These are phyloP conservation scores for Leishmania martiniquensis DNA, from an alignment of 208 protist species.

Conservation along the genomic window DNA sequence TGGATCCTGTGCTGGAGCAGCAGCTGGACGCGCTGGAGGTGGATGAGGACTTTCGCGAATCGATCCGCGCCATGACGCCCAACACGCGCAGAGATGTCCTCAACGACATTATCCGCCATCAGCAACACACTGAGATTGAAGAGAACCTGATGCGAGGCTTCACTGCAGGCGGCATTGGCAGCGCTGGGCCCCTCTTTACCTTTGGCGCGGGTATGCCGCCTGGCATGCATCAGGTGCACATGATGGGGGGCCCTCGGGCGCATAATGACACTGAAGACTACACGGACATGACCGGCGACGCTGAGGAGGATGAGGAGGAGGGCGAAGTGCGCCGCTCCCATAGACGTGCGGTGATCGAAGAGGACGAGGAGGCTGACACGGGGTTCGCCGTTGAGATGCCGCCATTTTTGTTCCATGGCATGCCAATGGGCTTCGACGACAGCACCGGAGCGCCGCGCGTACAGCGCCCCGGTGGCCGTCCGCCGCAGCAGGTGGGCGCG, in stretches of 20 bases:
- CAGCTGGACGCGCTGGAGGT: constrained; percentile 53
- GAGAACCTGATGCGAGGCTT: constrained; percentile 10
- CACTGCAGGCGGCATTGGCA: neutral
- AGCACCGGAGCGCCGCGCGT: neutral
- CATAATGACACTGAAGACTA: neutral
- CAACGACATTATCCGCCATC: constrained; percentile 74
- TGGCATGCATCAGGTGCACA: neutral
- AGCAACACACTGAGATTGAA: constrained; percentile 22
- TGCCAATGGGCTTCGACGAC: neutral
- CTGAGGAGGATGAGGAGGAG: constrained; percentile 18
- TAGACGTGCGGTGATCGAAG: constrained; percentile 4
- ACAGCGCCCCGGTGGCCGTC: neutral
- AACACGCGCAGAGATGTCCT: constrained; percentile 70
- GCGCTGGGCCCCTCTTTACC: neutral
- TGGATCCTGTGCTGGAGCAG: constrained; percentile 51
- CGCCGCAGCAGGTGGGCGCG: neutral
- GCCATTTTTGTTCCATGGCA: neutral
- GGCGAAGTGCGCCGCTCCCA: constrained; percentile 4
- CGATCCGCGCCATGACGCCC: constrained; percentile 73
- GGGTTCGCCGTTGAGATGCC: neutral
- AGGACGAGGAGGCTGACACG: constrained; percentile 17
- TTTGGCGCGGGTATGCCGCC: neutral
- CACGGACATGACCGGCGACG: constrained; percentile 5
- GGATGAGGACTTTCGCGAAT: constrained; percentile 71
- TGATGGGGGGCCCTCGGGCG: neutral